These are phyloP conservation scores for Whalleya microplaca DNA, from an alignment of 2,329 filamentous ascomycete genomes.

Conservation along the genomic window DNA sequence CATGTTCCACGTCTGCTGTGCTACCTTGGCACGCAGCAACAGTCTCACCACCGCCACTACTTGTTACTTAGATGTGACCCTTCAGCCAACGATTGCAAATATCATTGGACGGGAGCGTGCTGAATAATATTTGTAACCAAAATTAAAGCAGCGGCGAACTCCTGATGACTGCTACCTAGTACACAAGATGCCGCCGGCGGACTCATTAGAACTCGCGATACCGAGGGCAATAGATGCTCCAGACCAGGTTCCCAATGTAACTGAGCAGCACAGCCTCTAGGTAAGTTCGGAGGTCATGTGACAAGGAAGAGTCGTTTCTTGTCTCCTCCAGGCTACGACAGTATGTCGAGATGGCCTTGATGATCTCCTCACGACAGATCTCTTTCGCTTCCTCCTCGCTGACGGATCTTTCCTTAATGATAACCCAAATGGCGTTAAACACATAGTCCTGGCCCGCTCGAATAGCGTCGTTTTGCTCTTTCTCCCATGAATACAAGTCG, in stretches of 20 bases:
- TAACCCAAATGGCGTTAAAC: slow-evolving; percentile 44
- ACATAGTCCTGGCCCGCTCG: slow-evolving; percentile 33
- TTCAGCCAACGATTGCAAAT: too few species aligned
- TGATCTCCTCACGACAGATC: too few species aligned
- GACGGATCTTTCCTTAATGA: slow-evolving; percentile 41
- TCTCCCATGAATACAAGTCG: slow-evolving; percentile 45
- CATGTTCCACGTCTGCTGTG: too few species aligned
- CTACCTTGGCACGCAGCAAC: too few species aligned
- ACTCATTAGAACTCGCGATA: slow-evolving; percentile 3
- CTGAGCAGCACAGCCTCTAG: slow-evolving; percentile 9
- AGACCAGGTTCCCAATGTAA: slow-evolving; percentile 11
- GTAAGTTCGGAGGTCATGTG: slow-evolving; percentile 7
- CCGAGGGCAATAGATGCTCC: slow-evolving; percentile 16
- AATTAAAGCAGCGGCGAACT: too few species aligned
- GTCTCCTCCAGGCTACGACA: background rate
- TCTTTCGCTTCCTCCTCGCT: slow-evolving; percentile 9
- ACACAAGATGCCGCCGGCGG: too few species aligned
- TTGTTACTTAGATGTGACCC: too few species aligned
- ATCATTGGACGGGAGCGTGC: too few species aligned
- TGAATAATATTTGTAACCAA: too few species aligned
- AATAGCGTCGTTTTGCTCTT: slow-evolving; percentile 38
- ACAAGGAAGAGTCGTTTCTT: slow-evolving; percentile 3
- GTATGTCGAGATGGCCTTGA: too few species aligned
- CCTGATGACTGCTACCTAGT: too few species aligned
- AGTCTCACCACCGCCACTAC: too few species aligned